Evolutionary conservation across 2,329 filamentous ascomycete species (phyloP), one percentile per base, ranked within the genome.

Genomic region (Monosporascus sp.): DNA sequence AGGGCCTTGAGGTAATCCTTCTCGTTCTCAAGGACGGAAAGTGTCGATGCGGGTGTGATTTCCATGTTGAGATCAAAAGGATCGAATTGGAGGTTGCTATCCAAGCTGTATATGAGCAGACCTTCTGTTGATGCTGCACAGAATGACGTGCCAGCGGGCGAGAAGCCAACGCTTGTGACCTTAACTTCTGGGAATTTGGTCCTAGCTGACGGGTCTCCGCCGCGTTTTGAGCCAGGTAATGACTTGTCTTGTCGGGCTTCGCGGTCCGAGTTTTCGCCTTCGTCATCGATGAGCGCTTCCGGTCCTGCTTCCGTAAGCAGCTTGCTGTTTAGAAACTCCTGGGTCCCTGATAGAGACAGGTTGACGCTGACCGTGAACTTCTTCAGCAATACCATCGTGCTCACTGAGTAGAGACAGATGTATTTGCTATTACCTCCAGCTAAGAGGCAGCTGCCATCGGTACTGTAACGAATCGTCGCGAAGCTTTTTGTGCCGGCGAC

Each of bases 401-500:
- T 85, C 35, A 96, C 90, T n/a, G 95, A 93, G 72, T 99, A 99
- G 53, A 99, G 72, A 68, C 94, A 97, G 50, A 99, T 97, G 70
- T 96, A 97, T 74, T 99, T 99, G 84, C 91, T 97, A 77, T 94
- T 96, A 35, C 94, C 94, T 47, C 84, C 92, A 1, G 93, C 94
- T 41, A 99, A 77, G 11, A 99, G 78, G 63, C 94, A 97, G 57
- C 84, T 89, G 14, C 94, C 94, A 66, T 99, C 94, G 1, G 90
- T 88, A 68, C 91, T 96, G 73, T 97, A 99, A 51, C 83, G 84
- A 59, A 99, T 89, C 6, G 88, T 88, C 64, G 82, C 87, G 74
- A 96, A 99, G 59, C 84, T 88, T 69, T 99, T 99, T 43, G 90
- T 96, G 38, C 90, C 90, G 1, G 90, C 82, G 3, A 88, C 87